Evolutionary conservation across 2,329 filamentous ascomycete species (phyloP).

Genomic region (Penicillium expansum): DNA sequence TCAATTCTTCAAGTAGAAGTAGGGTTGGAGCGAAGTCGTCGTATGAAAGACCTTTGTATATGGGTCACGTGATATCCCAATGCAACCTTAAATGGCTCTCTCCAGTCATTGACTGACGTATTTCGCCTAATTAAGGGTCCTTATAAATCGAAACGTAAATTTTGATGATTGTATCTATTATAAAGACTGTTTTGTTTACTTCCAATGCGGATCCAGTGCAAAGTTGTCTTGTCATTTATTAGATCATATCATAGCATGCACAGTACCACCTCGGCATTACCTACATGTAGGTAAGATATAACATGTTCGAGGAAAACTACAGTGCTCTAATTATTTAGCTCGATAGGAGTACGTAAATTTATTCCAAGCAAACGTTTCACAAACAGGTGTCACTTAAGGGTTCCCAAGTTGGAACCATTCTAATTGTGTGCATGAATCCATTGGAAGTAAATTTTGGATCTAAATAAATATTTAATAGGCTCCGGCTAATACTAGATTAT

Average conservation of each 20-base stretch:
- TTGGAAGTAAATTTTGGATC: neutral
- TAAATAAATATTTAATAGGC: neutral
- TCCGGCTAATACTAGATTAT: neutral
- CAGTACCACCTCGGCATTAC: neutral
- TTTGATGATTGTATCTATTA: neutral
- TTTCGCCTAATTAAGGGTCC: neutral
- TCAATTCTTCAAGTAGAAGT: neutral
- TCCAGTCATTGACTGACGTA: neutral
- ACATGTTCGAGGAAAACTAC: neutral
- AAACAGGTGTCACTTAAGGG: neutral
- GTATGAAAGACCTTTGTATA: constrained; percentile 7
- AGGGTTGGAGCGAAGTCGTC: constrained; percentile 4
- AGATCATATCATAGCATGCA: neutral
- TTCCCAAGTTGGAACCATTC: neutral
- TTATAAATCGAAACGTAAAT: too few species aligned
- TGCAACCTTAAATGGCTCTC: constrained; percentile 3
- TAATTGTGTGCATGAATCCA: neutral
- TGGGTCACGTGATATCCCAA: neutral
- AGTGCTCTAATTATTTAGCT: neutral
- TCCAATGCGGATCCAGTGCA: neutral
- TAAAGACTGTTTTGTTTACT: too few species aligned
- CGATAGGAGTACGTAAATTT: neutral
- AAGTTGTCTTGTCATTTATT: neutral
- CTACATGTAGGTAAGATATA: neutral
- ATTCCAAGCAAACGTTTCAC: neutral